phyloP scores from a whole-genome alignment of 2,329 filamentous ascomycete species.

The Sclerotinia minor region DNA sequence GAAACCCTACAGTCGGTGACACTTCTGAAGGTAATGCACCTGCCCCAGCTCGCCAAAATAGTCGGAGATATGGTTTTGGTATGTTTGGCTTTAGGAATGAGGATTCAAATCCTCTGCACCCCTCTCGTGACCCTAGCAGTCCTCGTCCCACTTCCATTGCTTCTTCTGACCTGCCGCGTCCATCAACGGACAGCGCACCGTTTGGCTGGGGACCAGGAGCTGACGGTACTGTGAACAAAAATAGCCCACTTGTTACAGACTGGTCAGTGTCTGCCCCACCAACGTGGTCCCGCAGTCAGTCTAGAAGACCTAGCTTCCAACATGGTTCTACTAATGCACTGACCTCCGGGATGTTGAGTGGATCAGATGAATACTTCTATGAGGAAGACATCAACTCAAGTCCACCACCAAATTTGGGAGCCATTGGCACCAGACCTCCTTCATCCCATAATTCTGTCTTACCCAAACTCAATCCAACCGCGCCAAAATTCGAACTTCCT shows the following conservation, averaged over 20 bases:
- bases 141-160: slow-evolving; percentile 69
- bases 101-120: slow-evolving; percentile 43
- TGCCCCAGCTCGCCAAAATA: slow-evolving; percentile 38
- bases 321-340: slow-evolving; percentile 67
- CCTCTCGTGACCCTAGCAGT: slow-evolving; percentile 57
- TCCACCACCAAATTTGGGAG: slow-evolving; percentile 57
- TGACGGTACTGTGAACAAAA: slow-evolving; percentile 51
- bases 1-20: slow-evolving; percentile 34
- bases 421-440: slow-evolving; percentile 76
- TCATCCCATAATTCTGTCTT: slow-evolving; percentile 52
- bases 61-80: slow-evolving; percentile 36
- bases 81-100: slow-evolving; percentile 56
- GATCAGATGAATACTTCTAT: slow-evolving; percentile 64
- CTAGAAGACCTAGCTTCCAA: slow-evolving; percentile 77
- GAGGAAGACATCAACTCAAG: slow-evolving; percentile 55
- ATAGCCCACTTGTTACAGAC: slow-evolving; percentile 52
- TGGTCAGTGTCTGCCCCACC: slow-evolving; percentile 50
- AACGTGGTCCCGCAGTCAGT: slow-evolving; percentile 74
- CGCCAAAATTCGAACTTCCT: slow-evolving; percentile 73
- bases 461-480: slow-evolving; percentile 77
- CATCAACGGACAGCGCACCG: slow-evolving; percentile 75
- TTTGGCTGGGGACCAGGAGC: slow-evolving; percentile 64
- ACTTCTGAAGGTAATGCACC: slow-evolving; percentile 40
- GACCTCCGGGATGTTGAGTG: slow-evolving; percentile 61
- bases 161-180: slow-evolving; percentile 70